phyloP scores from a whole-genome alignment of 306 rosid genomes.

The Vigna trinervia region DNA sequence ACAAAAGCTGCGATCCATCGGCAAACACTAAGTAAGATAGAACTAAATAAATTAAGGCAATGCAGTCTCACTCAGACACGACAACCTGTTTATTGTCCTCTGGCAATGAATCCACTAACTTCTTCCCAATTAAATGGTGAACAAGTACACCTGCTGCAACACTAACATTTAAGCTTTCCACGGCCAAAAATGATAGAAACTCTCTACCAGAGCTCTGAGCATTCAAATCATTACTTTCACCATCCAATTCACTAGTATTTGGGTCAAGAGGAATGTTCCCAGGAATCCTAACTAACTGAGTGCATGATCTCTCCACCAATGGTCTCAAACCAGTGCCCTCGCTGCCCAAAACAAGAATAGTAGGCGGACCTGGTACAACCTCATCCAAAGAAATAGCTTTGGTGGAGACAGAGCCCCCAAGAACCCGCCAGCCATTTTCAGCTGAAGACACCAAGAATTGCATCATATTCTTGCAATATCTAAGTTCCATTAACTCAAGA shows the following conservation, averaged over 20 bases:
- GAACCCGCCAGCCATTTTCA: slow-evolving; percentile 89
- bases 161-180: slow-evolving; percentile 96
- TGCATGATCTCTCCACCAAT: slow-evolving; percentile 93
- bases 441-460: slow-evolving; percentile 88
- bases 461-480: slow-evolving; percentile 96
- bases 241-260: slow-evolving; percentile 48
- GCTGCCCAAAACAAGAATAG: slow-evolving; percentile 92
- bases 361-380: slow-evolving; percentile 70
- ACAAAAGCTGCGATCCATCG: slow-evolving; percentile 30
- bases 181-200: slow-evolving; percentile 82
- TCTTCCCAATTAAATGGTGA: slow-evolving; percentile 81
- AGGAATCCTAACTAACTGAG: slow-evolving; percentile 73
- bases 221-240: slow-evolving; percentile 52
- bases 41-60: slow-evolving; percentile 18
- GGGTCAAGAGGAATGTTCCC: slow-evolving; percentile 66
- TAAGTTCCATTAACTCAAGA: slow-evolving; percentile 86
- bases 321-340: slow-evolving; percentile 97
- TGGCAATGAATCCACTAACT: slow-evolving; percentile 39
- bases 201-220: slow-evolving; percentile 58
- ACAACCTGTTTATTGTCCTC: slow-evolving; percentile 38
- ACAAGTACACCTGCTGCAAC: slow-evolving; percentile 98
- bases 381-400: slow-evolving; percentile 72
- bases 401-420: slow-evolving; percentile 86
- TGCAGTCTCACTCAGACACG: slow-evolving; percentile 46
- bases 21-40: slow-evolving; percentile 16